These are phyloP conservation scores for Fusarium mexicanum DNA, from an alignment of 2,329 filamentous ascomycete genomes.

Conservation along the genomic window DNA sequence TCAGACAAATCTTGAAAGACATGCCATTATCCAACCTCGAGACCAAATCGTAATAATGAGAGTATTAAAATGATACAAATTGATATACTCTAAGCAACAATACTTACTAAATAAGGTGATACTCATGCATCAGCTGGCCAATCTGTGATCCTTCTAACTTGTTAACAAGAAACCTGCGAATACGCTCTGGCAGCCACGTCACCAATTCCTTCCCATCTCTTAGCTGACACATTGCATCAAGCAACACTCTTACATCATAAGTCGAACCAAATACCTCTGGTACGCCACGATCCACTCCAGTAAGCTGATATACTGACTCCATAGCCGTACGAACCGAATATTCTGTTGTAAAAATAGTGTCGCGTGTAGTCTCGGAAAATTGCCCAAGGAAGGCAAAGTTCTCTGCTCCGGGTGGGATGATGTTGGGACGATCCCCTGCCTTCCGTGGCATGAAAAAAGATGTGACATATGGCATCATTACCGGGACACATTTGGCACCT, in stretches of 20 bases:
- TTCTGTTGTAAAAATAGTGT: constrained; percentile 1
- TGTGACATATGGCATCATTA: constrained; percentile 1
- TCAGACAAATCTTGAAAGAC: not conserved
- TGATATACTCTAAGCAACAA: not conserved
- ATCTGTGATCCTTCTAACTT: not conserved
- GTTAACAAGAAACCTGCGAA: not conserved
- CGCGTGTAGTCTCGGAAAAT: not conserved
- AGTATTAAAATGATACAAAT: not conserved
- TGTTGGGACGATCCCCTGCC: not conserved
- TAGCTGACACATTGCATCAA: not conserved
- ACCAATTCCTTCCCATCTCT: not conserved
- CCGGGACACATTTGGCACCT: not conserved
- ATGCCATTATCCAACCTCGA: not conserved
- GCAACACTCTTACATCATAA: not conserved
- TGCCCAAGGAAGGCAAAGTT: constrained; percentile 5
- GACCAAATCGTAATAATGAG: too few relatives aligned
- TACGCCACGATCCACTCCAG: not conserved
- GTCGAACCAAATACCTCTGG: constrained; percentile 1
- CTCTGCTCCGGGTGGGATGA: not conserved
- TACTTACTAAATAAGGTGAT: not conserved
- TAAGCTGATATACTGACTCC: not conserved
- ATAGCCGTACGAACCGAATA: not conserved
- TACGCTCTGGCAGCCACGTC: not conserved
- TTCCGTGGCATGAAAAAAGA: not conserved
- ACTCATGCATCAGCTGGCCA: not conserved